Percentiles rank a stretch among this genome's conserved stretches.
phyloP scores from a whole-genome alignment of 2,329 filamentous ascomycete genomes.

The Fusarium sp. region DNA sequence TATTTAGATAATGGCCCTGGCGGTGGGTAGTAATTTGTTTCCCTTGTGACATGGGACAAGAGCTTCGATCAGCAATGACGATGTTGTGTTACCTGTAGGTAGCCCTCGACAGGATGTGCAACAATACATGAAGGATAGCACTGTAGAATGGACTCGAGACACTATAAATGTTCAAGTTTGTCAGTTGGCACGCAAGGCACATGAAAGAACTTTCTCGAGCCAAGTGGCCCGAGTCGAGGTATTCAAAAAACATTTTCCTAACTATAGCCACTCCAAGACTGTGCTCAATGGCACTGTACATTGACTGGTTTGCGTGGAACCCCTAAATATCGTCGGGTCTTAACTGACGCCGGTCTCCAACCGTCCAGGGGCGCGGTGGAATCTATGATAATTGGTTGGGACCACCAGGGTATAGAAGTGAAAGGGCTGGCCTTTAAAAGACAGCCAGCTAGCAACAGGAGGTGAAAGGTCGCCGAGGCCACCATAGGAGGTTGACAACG shows the following conservation, averaged over 20 bases:
- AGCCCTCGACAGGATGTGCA: constrained; percentile 30
- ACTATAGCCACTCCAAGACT: constrained; percentile 1
- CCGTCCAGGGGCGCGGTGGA: neutral
- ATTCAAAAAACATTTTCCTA: neutral
- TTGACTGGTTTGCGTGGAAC: constrained; percentile 21
- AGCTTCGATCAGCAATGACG: constrained; percentile 6
- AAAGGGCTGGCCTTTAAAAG: constrained; percentile 13
- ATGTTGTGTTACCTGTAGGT: constrained; percentile 20
- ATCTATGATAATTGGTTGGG: constrained; percentile 29
- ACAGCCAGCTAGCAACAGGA: constrained; percentile 22
- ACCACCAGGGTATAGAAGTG: constrained; percentile 16
- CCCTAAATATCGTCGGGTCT: constrained; percentile 37
- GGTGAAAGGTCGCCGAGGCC: constrained; percentile 15
- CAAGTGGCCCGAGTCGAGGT: neutral
- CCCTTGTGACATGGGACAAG: neutral
- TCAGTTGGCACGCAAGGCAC: neutral
- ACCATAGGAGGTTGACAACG: constrained; percentile 26
- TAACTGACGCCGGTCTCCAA: constrained; percentile 14
- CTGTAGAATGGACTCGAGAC: constrained; percentile 11
- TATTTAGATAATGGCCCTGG: neutral
- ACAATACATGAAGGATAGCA: constrained; percentile 12
- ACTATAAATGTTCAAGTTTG: constrained; percentile 9
- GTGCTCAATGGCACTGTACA: constrained; percentile 24
- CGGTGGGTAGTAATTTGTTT: neutral
- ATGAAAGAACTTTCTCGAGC: neutral